Conservation (phyloP, 441 rosid genomes). For the Bruguiera hainesii region DNA sequence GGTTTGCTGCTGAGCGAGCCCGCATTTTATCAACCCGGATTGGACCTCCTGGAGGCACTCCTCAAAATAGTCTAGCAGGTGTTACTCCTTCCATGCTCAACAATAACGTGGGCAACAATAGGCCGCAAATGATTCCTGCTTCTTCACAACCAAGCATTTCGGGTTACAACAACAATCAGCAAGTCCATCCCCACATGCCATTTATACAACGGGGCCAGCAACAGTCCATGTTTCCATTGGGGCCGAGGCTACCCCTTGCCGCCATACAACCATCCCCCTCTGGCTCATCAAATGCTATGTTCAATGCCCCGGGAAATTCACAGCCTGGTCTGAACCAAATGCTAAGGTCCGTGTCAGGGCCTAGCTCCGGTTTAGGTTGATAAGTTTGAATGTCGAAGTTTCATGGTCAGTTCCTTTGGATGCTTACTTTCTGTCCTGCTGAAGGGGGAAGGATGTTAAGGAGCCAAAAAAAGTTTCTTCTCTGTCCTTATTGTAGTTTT, state of each 20-base stretch:
- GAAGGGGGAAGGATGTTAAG: not conserved
- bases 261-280: conserved; percentile 76
- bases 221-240: conserved; percentile 61
- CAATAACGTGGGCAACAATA: conserved; percentile 41
- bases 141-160: conserved; percentile 59
- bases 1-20: conserved; percentile 68
- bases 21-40: conserved; percentile 60
- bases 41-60: conserved; percentile 48
- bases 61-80: conserved; percentile 48
- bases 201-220: conserved; percentile 55
- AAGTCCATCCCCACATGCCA: conserved; percentile 66
- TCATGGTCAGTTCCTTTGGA: conserved; percentile 8
- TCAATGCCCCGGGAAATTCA: conserved; percentile 48
- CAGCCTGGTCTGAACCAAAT: conserved; percentile 53
- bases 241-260: conserved; percentile 71
- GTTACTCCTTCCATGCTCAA: conserved; percentile 50
- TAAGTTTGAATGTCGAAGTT: conserved; percentile 8
- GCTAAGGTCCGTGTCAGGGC: conserved; percentile 63
- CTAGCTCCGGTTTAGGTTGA: conserved; percentile 64
- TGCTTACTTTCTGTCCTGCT: conserved; percentile 19
- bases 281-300: conserved; percentile 54
- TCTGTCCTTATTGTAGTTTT: conserved; percentile 7
- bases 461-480: conserved; percentile 14
- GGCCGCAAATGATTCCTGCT: conserved; percentile 48
- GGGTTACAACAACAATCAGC: conserved; percentile 51